Percentiles rank a stretch among this genome's conserved stretches.
Conservation (phyloP, 2,329 filamentous ascomycete genomes). For the Alternaria metachromatica region DNA sequence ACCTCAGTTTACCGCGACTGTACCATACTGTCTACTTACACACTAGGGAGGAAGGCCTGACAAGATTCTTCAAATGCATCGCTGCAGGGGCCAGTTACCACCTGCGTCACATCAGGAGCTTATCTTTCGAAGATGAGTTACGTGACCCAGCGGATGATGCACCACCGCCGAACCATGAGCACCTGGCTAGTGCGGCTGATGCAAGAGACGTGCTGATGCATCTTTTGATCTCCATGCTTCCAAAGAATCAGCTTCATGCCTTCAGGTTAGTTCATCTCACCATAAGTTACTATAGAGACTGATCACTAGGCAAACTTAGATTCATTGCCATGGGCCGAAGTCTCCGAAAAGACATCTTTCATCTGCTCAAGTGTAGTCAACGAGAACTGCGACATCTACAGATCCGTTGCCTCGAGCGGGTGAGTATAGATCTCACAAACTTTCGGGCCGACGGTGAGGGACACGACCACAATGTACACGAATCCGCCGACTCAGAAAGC, state of each 20-base stretch:
- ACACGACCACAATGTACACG: background rate
- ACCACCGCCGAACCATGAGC: background rate
- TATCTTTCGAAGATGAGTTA: conserved; percentile 3
- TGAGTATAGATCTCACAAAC: background rate
- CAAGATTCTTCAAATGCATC: background rate
- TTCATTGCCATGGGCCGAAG: background rate
- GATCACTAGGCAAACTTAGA: background rate
- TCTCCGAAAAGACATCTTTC: background rate
- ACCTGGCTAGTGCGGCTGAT: background rate
- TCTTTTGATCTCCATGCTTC: background rate
- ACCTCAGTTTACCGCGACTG: background rate
- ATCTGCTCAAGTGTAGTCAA: background rate
- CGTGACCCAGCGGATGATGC: background rate
- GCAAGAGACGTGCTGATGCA: background rate
- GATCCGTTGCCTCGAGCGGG: background rate
- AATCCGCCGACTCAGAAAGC: background rate
- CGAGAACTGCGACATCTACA: background rate
- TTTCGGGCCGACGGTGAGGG: background rate
- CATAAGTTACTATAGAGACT: background rate
- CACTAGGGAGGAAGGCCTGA: background rate
- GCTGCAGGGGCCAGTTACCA: background rate
- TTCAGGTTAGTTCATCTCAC: background rate
- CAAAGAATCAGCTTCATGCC: background rate
- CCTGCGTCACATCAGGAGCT: background rate
- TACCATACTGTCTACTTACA: background rate